Base-by-base conservation (phyloP, 2,329 filamentous ascomycete species). In the Exophiala sp. region DNA sequence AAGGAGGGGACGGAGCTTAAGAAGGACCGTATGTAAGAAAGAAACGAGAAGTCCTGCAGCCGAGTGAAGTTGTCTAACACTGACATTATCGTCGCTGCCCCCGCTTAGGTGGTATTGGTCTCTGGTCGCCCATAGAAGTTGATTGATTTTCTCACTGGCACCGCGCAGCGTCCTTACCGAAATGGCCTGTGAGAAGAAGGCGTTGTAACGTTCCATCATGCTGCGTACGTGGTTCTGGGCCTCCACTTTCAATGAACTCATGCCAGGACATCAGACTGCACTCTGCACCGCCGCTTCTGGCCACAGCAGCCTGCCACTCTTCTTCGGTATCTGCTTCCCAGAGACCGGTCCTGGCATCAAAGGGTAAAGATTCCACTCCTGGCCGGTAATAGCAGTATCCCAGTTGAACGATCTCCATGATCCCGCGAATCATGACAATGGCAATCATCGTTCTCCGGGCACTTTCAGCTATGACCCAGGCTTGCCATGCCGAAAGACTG, bases 361-460 rank as follows among this genome's bases (percentile, higher is more conserved):
- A 56, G 0, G 55, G 55, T 18, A 56, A 19, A 14, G 57, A 53
- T 24, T 59, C 57, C 38, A 58, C 48, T 40, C 55, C 44, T 14
- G 57, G 57, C n/a, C 52, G 44, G 29, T 57, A 57, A 37, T 44
- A 46, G 38, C 47, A 56, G 27, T 46, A 51, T n/a, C 57, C 57
- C 5, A 42, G 30, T 13, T 49, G 40, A 8, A 46, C 21, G 13
- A 48, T 39, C 38, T 57, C 46, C 37, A 57, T 23, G 18, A 58
- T 7, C 10, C 53, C 55, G 19, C 51, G 35, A 5, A 59, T 39
- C 23, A 56, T 38, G 21, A 46, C 39, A 14, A 43, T 41, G 24
- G 30, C 50, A 1, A 59, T 38, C 22, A 59, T 38, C n/a, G 50
- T 54, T 43, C 57, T 50, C 16, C 57, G 57, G 6, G 49, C 48